A percentile compares a stretch with the other conserved stretches of the same genome.
Conservation (phyloP, 2,329 filamentous ascomycete species). For the Epicoccum sorghinum region DNA sequence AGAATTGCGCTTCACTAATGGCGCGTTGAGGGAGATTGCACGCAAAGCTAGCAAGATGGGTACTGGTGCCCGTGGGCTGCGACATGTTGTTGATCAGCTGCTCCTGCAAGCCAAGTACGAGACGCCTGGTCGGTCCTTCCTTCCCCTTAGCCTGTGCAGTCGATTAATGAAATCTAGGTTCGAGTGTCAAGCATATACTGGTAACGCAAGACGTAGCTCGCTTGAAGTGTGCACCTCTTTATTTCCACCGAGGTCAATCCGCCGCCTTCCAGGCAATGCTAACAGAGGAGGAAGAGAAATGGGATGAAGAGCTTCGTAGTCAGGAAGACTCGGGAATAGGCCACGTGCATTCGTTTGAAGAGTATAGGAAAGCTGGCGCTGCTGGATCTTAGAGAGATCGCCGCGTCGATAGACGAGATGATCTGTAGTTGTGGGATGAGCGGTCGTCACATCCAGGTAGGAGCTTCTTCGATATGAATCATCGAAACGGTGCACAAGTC, state of each 20-base stretch:
- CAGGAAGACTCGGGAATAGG: conserved; percentile 32
- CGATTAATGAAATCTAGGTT: conserved; percentile 37
- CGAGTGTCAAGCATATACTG: conserved; percentile 53
- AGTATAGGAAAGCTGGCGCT: conserved; percentile 52
- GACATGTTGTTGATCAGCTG: conserved; percentile 56
- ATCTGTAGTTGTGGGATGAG: not conserved
- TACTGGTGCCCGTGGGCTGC: conserved; percentile 67
- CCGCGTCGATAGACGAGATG: not conserved
- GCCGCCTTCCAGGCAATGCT: conserved; percentile 49
- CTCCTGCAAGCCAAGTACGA: conserved; percentile 56
- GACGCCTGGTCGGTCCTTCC: conserved; percentile 46
- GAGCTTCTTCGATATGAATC: not conserved
- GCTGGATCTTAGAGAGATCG: conserved; percentile 28
- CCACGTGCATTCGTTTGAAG: conserved; percentile 50
- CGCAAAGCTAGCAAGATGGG: conserved; percentile 69
- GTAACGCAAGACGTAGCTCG: conserved; percentile 54
- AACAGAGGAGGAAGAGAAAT: conserved; percentile 54
- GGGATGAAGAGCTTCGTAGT: conserved; percentile 49
- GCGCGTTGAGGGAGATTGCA: conserved; percentile 81
- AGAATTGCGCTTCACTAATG: conserved; percentile 81
- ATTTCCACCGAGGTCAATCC: conserved; percentile 52
- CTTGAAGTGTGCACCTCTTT: conserved; percentile 49
- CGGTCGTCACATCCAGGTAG: not conserved
- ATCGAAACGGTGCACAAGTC: no score
- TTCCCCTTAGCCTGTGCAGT: not conserved